Percentiles rank a stretch among this genome's conserved stretches.
Evolutionary conservation across 2,329 filamentous ascomycete species (phyloP).

Genomic region (Apiospora kogelbergensis): DNA sequence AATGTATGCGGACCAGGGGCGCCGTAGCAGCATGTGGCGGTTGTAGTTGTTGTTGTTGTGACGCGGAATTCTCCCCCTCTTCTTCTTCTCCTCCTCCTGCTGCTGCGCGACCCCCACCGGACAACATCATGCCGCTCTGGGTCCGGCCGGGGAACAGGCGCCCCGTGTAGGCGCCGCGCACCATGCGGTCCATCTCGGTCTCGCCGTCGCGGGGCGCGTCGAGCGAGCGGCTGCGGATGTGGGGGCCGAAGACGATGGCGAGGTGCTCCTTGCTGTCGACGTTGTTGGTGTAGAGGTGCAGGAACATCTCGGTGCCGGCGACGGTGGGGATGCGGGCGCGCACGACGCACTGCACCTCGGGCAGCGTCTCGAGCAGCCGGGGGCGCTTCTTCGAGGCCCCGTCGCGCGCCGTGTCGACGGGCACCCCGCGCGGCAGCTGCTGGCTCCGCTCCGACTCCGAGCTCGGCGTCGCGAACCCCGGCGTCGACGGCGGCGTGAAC

Average conservation of each 20-base stretch:
- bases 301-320: constrained; percentile 90
- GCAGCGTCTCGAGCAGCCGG: constrained; percentile 71
- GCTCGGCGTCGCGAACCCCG: constrained; percentile 55
- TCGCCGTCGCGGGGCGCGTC: constrained; percentile 73
- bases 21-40: constrained; percentile 32
- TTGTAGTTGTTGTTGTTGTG: neutral
- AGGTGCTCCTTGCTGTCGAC: constrained; percentile 94
- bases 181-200: constrained; percentile 89
- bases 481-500: constrained; percentile 72
- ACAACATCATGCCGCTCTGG: constrained; percentile 62
- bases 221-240: constrained; percentile 73
- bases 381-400: constrained; percentile 65
- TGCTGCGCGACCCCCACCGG: constrained; percentile 18
- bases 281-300: constrained; percentile 92
- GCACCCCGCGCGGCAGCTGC: constrained; percentile 47
- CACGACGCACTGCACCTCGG: constrained; percentile 89
- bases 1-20: constrained; percentile 91
- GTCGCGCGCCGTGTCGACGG: constrained; percentile 59
- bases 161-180: constrained; percentile 88
- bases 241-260: constrained; percentile 91
- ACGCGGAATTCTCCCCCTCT: constrained; percentile 14
- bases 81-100: constrained; percentile 3
- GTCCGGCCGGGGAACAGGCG: constrained; percentile 83
- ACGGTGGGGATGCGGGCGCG: constrained; percentile 94
- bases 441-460: constrained; percentile 26